Base-by-base conservation (phyloP, 495 filamentous ascomycete species). In the Cudoniella acicularis region DNA sequence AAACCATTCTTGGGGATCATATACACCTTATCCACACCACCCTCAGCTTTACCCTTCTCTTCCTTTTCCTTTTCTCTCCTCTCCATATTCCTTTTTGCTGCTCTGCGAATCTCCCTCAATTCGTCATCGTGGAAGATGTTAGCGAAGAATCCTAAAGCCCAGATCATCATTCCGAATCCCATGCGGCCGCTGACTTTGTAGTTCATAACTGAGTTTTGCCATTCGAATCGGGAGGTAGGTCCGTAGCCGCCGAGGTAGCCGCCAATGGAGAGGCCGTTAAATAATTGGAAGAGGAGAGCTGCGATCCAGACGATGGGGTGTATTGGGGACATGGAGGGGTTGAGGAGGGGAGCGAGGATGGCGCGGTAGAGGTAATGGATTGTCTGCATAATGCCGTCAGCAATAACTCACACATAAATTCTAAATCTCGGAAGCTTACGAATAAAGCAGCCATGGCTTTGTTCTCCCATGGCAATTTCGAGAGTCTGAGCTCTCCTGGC, bases 281-380 rank as follows among this genome's bases (percentile, higher is more conserved):
- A 67, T 65, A 92, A 63, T 66, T 98, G 93, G 74, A 96, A 97
- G 22, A 61, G 0, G 30, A 86, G 54, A 1, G 83, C 92, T 2
- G 68, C 72, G 43, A 71, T 4, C 76, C 84, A 85, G 59, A 96
- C 73, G 17, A 82, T 54, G 10, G 79, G 61, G 69, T 91, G 89
- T 51, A 93, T 88, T 21, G 92, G 92, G 9, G 92, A 92, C 88
- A 98, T 96, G 71, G 84, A 88, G 0, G 91, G 92, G 53, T 92
- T 90, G 26, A 92, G 77, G 62, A 92, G 77, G 1, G 94, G 92
- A 36, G 85, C 84, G 57, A 96, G 72, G 54, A 97, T 70, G 18
- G 93, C 89, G 61, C 94, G 90, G 78, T 98, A 91, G 66, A 83
- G 56, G 74, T 98, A 98, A 72, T 98, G 94, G 59, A 89, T 80